Conservation (phyloP, 2,329 filamentous ascomycete species). For the Hawksworthiomyces lignivorus region DNA sequence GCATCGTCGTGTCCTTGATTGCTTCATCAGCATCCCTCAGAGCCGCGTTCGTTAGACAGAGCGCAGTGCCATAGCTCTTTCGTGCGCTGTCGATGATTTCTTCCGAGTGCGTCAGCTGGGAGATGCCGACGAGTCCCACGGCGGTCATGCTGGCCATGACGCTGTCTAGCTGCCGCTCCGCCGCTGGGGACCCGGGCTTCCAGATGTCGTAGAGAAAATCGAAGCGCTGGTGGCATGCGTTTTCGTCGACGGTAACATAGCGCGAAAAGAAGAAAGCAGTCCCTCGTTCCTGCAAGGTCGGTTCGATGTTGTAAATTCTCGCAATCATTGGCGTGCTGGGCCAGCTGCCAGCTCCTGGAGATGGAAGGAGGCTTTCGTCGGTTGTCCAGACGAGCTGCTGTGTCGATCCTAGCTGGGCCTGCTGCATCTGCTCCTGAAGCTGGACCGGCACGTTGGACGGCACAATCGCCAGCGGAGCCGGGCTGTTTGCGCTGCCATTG, state of each 20-base stretch:
- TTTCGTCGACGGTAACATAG: slow-evolving; percentile 38
- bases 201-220: slow-evolving; percentile 47
- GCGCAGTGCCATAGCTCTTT: slow-evolving; percentile 43
- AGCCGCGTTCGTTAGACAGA: slow-evolving; percentile 42
- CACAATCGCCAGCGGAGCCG: neutral
- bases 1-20: slow-evolving; percentile 44
- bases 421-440: slow-evolving; percentile 1
- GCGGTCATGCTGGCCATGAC: slow-evolving; percentile 46
- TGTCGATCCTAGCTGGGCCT: neutral
- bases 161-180: slow-evolving; percentile 31
- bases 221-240: slow-evolving; percentile 41
- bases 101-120: slow-evolving; percentile 34
- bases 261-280: slow-evolving; percentile 44
- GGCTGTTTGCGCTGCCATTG: neutral
- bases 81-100: slow-evolving; percentile 39
- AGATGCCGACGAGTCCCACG: slow-evolving; percentile 45
- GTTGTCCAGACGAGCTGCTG: slow-evolving; percentile 11
- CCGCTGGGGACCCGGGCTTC: slow-evolving; percentile 32
- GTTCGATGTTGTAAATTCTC: slow-evolving; percentile 24
- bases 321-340: slow-evolving; percentile 21
- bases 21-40: slow-evolving; percentile 36
- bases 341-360: slow-evolving; percentile 26
- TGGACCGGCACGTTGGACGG: too few species aligned
- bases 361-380: slow-evolving; percentile 24
- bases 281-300: slow-evolving; percentile 34